These are phyloP conservation scores for Phytopythium kandeliae DNA, from an alignment of 352 stramenopile genomes.

Conservation along the genomic window DNA sequence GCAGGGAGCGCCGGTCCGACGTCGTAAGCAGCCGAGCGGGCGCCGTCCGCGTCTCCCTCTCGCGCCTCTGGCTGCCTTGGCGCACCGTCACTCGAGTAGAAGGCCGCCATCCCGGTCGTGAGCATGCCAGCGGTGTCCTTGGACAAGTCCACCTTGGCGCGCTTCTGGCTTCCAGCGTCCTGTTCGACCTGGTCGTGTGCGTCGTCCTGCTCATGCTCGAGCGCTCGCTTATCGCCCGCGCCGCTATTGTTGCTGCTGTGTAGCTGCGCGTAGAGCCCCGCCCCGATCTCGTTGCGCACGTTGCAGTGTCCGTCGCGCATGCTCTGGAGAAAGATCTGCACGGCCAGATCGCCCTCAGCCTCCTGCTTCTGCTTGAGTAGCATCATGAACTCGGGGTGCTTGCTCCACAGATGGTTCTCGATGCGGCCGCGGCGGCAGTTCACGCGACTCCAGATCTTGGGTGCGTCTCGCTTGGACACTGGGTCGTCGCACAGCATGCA, in stretches of 20 bases:
- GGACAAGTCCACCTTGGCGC: conserved; percentile 9
- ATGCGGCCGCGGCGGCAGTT: conserved; percentile 74
- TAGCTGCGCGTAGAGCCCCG: conserved; percentile 51
- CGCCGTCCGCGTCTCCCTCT: neutral
- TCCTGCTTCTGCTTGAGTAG: conserved; percentile 77
- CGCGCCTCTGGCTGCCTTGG: neutral
- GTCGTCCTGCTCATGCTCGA: conserved; percentile 19
- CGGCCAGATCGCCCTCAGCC: conserved; percentile 52
- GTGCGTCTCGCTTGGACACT: conserved; percentile 40
- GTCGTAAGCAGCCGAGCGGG: neutral
- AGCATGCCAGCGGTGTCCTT: neutral
- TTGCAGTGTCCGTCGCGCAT: conserved; percentile 70
- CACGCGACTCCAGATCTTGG: conserved; percentile 67
- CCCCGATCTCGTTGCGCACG: conserved; percentile 58
- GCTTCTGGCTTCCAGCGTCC: conserved; percentile 21
- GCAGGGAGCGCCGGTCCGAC: conserved; percentile 27
- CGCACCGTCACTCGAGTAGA: conserved; percentile 16
- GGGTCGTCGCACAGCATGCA: conserved; percentile 79
- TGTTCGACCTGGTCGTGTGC: conserved; percentile 22
- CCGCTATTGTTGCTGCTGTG: conserved; percentile 8
- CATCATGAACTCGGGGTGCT: conserved; percentile 78
- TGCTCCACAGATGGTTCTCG: conserved; percentile 76
- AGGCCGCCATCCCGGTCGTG: conserved; percentile 1
- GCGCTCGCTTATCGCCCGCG: conserved; percentile 3
- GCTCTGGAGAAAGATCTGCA: conserved; percentile 75